A percentile compares a stretch with the other conserved stretches of the same genome.
phyloP scores from a whole-genome alignment of 2,329 filamentous ascomycete species.

The Talaromyces funiculosus region DNA sequence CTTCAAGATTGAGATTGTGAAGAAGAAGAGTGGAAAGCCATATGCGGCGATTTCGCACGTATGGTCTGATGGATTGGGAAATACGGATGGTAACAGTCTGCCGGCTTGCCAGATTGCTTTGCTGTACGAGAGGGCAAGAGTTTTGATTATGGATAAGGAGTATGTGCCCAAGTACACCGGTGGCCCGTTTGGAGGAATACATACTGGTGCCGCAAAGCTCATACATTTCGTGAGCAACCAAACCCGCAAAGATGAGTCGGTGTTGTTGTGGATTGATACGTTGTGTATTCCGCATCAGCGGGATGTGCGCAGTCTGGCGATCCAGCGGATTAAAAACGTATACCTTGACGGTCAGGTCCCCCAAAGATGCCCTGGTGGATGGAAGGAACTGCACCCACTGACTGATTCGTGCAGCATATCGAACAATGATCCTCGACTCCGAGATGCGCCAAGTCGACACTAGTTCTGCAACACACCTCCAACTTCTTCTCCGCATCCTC shows the following conservation, averaged over 20 bases:
- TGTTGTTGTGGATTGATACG: slow-evolving; percentile 15
- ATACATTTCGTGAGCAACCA: neutral
- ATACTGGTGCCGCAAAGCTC: neutral
- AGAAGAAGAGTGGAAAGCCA: neutral
- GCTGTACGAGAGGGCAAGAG: neutral
- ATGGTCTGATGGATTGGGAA: slow-evolving; percentile 5
- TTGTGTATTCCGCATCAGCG: slow-evolving; percentile 15
- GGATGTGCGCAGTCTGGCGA: slow-evolving; percentile 14
- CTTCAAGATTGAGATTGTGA: neutral
- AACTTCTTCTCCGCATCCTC: slow-evolving; percentile 28
- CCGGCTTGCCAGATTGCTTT: neutral
- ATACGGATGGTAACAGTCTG: neutral
- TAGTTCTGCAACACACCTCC: slow-evolving; percentile 10
- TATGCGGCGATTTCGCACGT: slow-evolving; percentile 4
- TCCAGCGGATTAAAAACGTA: slow-evolving; percentile 15
- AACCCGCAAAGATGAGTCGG: slow-evolving; percentile 9
- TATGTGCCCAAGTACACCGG: neutral
- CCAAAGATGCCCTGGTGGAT: too few species aligned
- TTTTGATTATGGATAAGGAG: neutral
- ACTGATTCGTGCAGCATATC: neutral
- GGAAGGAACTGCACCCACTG: too few species aligned
- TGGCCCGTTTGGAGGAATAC: neutral
- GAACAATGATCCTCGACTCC: slow-evolving; percentile 2
- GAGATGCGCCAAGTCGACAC: slow-evolving; percentile 4
- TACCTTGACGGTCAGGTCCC: slow-evolving; percentile 14